Evolutionary conservation across 371 early-diverging fungal genomes (phyloP), one percentile per base, ranked within the genome.

Genomic region (Apophysomyces elegans): DNA sequence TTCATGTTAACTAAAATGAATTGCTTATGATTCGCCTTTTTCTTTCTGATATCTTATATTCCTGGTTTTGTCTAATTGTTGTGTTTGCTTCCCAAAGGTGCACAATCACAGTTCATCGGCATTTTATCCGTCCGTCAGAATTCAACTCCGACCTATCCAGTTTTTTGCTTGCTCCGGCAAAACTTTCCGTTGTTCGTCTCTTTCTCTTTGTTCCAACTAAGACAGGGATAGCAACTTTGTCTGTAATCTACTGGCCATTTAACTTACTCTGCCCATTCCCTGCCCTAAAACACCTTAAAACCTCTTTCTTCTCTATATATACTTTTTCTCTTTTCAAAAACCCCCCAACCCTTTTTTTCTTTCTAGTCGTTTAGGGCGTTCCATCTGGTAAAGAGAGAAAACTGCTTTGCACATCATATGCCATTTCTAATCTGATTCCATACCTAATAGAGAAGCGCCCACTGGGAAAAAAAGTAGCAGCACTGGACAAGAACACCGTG

Each of bases 401-500:
- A 9, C 21, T 1, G 16, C 21, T 21, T 0, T 21, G 9, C 6
- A 16, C 21, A 9, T 50, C 47, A 11, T 21, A 21, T 9, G 21
- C 9, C 21, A 50, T 9, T 9, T 26, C 9, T 50, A 21, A 7
- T 21, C 21, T n/a, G 9, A 50, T 11, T 50, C 5, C 21, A 26
- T 26, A 26, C 2, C 2, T 26, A 26, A 26, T 26, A 50, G 54
- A 50, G 54, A 50, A 50, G 54, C 54, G 54, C 54, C 54, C 73
- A 71, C 70, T 65, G 68, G 68, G 75, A 71, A 76, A 76, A 74
- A 75, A 64, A 75, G 69, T 74, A 79, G 76, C 76, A 80, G 80
- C 76, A 82, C 83, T 82, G 83, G 79, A 79, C 73, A 82, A 82
- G 63, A 73, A 71, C 71, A 74, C 69, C 63, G 76, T 82, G 59